A percentile compares a stretch with the other conserved stretches of the same genome.
Conservation (phyloP, 2,329 filamentous ascomycete genomes). For the Aspergillus felis region DNA sequence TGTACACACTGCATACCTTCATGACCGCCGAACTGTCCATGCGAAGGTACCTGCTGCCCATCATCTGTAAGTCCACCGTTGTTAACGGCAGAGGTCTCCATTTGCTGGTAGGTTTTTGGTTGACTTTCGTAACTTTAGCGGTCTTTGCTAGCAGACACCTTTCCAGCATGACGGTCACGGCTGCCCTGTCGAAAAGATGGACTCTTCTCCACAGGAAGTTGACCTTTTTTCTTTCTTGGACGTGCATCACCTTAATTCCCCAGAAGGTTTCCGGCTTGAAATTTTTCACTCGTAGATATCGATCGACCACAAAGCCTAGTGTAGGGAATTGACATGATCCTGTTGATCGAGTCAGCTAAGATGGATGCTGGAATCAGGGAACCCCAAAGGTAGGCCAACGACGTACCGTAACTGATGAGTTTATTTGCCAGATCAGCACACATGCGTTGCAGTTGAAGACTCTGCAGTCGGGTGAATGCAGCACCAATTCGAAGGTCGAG, state of each 20-base stretch:
- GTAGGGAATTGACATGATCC: constrained; percentile 96
- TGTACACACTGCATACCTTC: constrained; percentile 48
- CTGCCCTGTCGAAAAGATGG: constrained; percentile 82
- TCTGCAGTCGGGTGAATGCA: constrained; percentile 86
- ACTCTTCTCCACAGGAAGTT: constrained; percentile 79
- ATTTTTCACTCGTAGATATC: constrained; percentile 89
- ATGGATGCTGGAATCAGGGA: not conserved
- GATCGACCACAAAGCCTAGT: constrained; percentile 91
- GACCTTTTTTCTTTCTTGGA: constrained; percentile 71
- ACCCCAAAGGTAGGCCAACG: too few relatives aligned
- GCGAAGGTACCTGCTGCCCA: constrained; percentile 81
- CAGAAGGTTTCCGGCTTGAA: constrained; percentile 92
- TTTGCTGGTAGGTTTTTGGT: constrained; percentile 87
- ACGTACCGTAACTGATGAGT: constrained; percentile 74
- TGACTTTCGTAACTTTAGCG: constrained; percentile 78
- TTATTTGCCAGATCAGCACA: constrained; percentile 63
- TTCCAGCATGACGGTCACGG: constrained; percentile 78
- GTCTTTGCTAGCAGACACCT: constrained; percentile 71
- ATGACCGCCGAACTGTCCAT: constrained; percentile 91
- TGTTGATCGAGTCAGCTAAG: constrained; percentile 27
- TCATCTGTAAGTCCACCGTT: constrained; percentile 94
- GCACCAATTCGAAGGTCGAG: constrained; percentile 89
- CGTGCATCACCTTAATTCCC: constrained; percentile 81
- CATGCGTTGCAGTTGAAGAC: constrained; percentile 68
- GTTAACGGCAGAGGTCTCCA: constrained; percentile 92